Evolutionary conservation across 2,329 filamentous ascomycete species (phyloP).

Genomic region (Hymenoscyphus scutula): DNA sequence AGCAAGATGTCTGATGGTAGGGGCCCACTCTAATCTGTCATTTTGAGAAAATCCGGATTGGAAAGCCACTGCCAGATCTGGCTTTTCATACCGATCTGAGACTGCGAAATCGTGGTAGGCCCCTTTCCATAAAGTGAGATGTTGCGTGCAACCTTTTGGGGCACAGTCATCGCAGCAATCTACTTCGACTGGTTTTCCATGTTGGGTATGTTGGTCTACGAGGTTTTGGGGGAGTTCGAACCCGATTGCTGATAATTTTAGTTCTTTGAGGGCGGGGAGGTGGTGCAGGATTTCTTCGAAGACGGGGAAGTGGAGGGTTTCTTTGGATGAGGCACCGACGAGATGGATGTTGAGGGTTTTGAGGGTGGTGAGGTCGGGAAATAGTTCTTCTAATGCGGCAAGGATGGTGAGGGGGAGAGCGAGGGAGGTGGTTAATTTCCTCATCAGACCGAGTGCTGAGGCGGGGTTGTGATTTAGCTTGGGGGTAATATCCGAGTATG

Average conservation of each 20-base stretch:
- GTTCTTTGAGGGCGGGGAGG: slow-evolving; percentile 13
- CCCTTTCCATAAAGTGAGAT: slow-evolving; percentile 16
- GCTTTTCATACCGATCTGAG: slow-evolving; percentile 8
- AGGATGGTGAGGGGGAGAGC: slow-evolving; percentile 23
- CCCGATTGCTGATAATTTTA: slow-evolving; percentile 17
- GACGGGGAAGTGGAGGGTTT: slow-evolving; percentile 16
- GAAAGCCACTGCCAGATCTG: slow-evolving; percentile 22
- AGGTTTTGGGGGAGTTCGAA: slow-evolving; percentile 14
- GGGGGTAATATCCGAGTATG: neutral
- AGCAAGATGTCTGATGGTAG: slow-evolving; percentile 17
- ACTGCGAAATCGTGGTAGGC: slow-evolving; percentile 21
- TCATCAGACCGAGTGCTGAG: slow-evolving; percentile 10
- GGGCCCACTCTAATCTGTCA: slow-evolving; percentile 13
- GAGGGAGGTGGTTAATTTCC: slow-evolving; percentile 14
- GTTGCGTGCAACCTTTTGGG: neutral
- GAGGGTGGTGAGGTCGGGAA: slow-evolving; percentile 11
- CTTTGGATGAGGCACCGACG: slow-evolving; percentile 19
- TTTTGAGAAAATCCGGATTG: slow-evolving; percentile 22
- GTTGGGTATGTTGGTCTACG: neutral
- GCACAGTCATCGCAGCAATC: slow-evolving; percentile 18
- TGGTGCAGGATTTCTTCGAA: slow-evolving; percentile 26
- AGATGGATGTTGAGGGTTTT: slow-evolving; percentile 19
- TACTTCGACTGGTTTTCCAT: slow-evolving; percentile 7
- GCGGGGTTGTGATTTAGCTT: slow-evolving; percentile 6
- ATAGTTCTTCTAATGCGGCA: slow-evolving; percentile 19